Conservation (phyloP, 2,329 filamentous ascomycete species). For the Blastomyces parvus region DNA sequence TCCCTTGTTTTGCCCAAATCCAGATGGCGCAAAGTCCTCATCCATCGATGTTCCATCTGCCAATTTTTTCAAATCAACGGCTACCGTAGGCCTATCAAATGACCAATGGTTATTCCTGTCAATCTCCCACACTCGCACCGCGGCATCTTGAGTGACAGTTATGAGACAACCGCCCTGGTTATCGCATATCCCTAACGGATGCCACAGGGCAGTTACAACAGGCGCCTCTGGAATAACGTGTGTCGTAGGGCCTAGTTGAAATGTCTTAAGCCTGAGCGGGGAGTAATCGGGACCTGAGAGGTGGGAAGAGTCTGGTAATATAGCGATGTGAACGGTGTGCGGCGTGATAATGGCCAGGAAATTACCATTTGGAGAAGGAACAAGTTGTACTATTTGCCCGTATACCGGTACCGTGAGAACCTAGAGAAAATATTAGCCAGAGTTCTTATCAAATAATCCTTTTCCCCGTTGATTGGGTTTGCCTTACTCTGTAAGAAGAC, state of each 20-base stretch:
- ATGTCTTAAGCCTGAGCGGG: constrained; percentile 71
- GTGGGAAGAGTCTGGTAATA: constrained; percentile 72
- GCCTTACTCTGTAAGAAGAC: neutral
- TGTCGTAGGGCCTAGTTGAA: constrained; percentile 82
- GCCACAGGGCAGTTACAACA: constrained; percentile 77
- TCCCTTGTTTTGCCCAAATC: constrained; percentile 61
- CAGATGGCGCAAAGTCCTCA: constrained; percentile 72
- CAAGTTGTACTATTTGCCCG: constrained; percentile 73
- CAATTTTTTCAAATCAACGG: constrained; percentile 81
- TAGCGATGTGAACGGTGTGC: constrained; percentile 77
- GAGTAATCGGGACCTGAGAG: constrained; percentile 59
- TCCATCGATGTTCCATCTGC: constrained; percentile 73
- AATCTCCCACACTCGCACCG: constrained; percentile 84
- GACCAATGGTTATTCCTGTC: constrained; percentile 76
- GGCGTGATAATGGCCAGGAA: constrained; percentile 78
- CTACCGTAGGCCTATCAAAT: constrained; percentile 72
- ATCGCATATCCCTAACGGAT: constrained; percentile 65
- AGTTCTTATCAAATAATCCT: constrained; percentile 37
- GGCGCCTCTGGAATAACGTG: constrained; percentile 80
- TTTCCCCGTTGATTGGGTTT: neutral
- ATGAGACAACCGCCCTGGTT: constrained; percentile 66
- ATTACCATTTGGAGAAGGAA: constrained; percentile 71
- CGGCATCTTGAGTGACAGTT: constrained; percentile 78
- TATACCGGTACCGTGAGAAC: constrained; percentile 67
- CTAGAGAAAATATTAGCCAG: constrained; percentile 35